A percentile compares a stretch with the other conserved stretches of the same genome.
These are phyloP conservation scores for Parmelia sp. DNA, from an alignment of 495 filamentous ascomycete genomes.

Conservation along the genomic window DNA sequence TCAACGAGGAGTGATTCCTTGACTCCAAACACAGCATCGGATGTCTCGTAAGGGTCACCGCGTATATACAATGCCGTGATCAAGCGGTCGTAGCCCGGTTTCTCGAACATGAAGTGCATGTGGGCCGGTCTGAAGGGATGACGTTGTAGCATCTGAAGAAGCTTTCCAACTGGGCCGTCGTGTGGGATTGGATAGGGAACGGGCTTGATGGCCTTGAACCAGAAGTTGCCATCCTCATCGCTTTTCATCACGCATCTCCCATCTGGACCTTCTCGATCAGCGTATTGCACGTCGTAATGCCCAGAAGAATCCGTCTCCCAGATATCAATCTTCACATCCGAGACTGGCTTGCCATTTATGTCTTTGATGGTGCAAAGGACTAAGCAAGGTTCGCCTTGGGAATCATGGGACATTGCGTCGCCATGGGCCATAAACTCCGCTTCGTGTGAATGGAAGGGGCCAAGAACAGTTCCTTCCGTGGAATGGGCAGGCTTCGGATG, in stretches of 20 bases:
- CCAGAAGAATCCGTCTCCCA: slow-evolving; percentile 90
- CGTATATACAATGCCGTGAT: slow-evolving; percentile 86
- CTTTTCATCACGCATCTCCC: slow-evolving; percentile 73
- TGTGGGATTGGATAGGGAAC: slow-evolving; percentile 86
- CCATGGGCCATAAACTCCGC: slow-evolving; percentile 61
- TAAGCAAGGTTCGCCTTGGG: slow-evolving; percentile 63
- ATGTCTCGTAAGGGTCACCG: slow-evolving; percentile 81
- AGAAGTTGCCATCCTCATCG: slow-evolving; percentile 67
- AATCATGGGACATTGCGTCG: slow-evolving; percentile 63
- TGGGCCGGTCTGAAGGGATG: slow-evolving; percentile 82
- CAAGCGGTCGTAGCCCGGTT: slow-evolving; percentile 74
- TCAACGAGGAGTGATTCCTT: slow-evolving; percentile 78
- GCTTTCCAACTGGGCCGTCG: slow-evolving; percentile 80
- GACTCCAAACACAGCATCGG: slow-evolving; percentile 89
- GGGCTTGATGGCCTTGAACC: slow-evolving; percentile 82
- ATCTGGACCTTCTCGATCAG: slow-evolving; percentile 62
- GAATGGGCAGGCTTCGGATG: slow-evolving; percentile 71
- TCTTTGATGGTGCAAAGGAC: slow-evolving; percentile 72
- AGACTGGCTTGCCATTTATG: slow-evolving; percentile 57
- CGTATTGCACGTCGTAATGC: slow-evolving; percentile 85
- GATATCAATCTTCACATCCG: slow-evolving; percentile 73
- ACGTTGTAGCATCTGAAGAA: slow-evolving; percentile 62
- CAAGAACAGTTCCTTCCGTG: slow-evolving; percentile 85
- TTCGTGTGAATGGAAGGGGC: slow-evolving; percentile 92
- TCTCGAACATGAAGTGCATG: slow-evolving; percentile 95